Evolutionary conservation across 106 monocot genomes (phyloP), one percentile per base, ranked within the genome.

Genomic region (Dioscorea zingiberensis): DNA sequence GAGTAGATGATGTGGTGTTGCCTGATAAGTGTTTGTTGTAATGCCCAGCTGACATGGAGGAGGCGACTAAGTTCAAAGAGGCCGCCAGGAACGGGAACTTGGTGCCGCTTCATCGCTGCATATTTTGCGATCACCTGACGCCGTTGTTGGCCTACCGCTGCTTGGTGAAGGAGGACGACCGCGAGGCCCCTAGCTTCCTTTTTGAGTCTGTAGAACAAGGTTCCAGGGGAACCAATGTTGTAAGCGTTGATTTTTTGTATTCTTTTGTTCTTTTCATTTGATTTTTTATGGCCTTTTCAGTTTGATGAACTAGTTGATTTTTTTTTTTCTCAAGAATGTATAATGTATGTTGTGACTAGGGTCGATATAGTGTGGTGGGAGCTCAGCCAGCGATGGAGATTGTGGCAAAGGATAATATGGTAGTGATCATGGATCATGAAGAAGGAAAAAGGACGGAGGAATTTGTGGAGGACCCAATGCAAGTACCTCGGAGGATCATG

Each of bases 181-280:
- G 60, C 8, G 91, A 91, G 4, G 76, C 85, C 48, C 95, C 95
- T 17, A 95, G 95, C 73, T 95, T 95, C 71, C 83, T 91, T 10
- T 91, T 85, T 25, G 95, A 95, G 72, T 91, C 95, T 15, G 91
- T 91, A 14, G 85, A 88, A 69, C 91, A 88, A 76, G 87, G 85
- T n/a, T 66, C 67, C 15, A 27, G 13, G 1, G 83, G 85, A 59
- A 79, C 78, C 47, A 91, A 76, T 77, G 85, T 87, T 9, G 95
- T 95, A n/a, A n/a, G 38, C 38, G 38, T 10, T 38, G 38, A 38
- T 38, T 38, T 38, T 38, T 10, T 38, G 38, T 38, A 74, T 32
- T 38, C 14, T 27, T 60, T 25, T 54, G 16, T 21, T 24, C 32
- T 25, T 53, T 23, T 21, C 53, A 7, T 48, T 12, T 12, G 9